phyloP scores from a whole-genome alignment of 2,329 filamentous ascomycete species.

The Aureobasidium sp. region DNA sequence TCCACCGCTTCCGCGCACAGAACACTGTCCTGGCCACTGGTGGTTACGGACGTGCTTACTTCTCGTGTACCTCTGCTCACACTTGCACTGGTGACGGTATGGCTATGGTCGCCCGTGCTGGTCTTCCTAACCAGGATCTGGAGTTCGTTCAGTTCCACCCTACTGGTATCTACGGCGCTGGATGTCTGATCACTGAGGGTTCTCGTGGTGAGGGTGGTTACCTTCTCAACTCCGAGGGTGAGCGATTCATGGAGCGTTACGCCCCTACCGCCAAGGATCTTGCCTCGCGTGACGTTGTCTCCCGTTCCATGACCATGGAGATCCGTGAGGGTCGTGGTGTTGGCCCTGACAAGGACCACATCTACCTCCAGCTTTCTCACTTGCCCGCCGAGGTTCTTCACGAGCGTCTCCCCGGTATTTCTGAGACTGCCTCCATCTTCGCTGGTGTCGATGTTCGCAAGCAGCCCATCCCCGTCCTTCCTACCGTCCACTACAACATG shows the following conservation, averaged over 20 bases:
- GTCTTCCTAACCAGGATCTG: conserved; percentile 96
- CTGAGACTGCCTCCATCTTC: conserved; percentile 96
- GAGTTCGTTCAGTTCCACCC: conserved; percentile 99
- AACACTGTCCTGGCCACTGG: conserved; percentile 96
- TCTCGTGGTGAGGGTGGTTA: conserved; percentile 98
- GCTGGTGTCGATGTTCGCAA: conserved; percentile 94
- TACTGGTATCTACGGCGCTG: conserved; percentile 97
- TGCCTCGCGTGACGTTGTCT: conserved; percentile 91
- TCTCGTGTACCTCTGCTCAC: conserved; percentile 95
- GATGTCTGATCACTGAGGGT: conserved; percentile 95
- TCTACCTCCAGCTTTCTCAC: conserved; percentile 96
- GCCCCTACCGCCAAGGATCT: conserved; percentile 97
- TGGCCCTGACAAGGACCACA: conserved; percentile 94
- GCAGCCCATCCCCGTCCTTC: conserved; percentile 92
- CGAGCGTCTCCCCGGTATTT: conserved; percentile 96
- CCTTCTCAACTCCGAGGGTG: conserved; percentile 93
- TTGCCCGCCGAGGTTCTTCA: conserved; percentile 85
- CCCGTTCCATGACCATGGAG: conserved; percentile 96
- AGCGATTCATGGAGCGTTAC: conserved; percentile 99
- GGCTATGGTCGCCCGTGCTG: conserved; percentile 97
- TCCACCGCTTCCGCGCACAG: conserved; percentile 93
- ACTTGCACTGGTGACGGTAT: conserved; percentile 98
- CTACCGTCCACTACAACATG: conserved; percentile 99
- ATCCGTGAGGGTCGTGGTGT: conserved; percentile 97
- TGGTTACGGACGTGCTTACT: conserved; percentile 96